phyloP scores from a whole-genome alignment of 2,329 filamentous ascomycete species.

The Diatrype stigma region DNA sequence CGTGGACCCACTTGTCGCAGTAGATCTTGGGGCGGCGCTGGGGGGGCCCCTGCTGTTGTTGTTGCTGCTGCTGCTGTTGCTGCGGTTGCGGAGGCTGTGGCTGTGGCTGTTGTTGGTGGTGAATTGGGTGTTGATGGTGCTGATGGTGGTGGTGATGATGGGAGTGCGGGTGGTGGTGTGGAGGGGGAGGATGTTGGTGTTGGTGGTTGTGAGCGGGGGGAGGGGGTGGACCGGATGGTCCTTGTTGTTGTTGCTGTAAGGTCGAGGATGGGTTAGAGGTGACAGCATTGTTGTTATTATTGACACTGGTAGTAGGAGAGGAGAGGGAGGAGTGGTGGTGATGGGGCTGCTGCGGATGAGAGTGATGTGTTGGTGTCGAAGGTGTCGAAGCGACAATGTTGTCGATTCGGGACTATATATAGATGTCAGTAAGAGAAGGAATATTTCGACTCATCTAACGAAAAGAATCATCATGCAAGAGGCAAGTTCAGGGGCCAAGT shows the following conservation, averaged over 20 bases:
- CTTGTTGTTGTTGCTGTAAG: too few species aligned
- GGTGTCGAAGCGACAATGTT: slow-evolving; percentile 32
- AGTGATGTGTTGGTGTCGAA: slow-evolving; percentile 13
- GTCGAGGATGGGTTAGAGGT: too few species aligned
- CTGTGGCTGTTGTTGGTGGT: neutral
- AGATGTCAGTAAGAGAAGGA: slow-evolving; percentile 3
- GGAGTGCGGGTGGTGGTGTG: neutral
- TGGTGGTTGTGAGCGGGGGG: neutral
- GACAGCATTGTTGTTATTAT: neutral
- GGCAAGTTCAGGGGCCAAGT: neutral
- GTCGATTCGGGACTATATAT: slow-evolving; percentile 32
- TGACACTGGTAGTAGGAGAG: neutral
- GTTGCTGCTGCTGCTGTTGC: neutral
- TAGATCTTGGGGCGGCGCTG: slow-evolving; percentile 58
- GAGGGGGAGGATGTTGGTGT: neutral
- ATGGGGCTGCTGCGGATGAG: neutral
- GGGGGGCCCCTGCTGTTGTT: slow-evolving; percentile 3
- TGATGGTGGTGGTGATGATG: neutral
- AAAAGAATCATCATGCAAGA: neutral
- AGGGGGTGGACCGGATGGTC: too few species aligned
- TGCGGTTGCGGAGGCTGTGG: slow-evolving; percentile 1
- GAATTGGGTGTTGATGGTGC: neutral
- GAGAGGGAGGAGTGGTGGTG: neutral
- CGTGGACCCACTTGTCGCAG: slow-evolving; percentile 87
- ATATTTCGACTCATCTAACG: too few species aligned